Evolutionary conservation across 2,329 filamentous ascomycete species (phyloP).

Genomic region (Fusarium oligoseptatum): DNA sequence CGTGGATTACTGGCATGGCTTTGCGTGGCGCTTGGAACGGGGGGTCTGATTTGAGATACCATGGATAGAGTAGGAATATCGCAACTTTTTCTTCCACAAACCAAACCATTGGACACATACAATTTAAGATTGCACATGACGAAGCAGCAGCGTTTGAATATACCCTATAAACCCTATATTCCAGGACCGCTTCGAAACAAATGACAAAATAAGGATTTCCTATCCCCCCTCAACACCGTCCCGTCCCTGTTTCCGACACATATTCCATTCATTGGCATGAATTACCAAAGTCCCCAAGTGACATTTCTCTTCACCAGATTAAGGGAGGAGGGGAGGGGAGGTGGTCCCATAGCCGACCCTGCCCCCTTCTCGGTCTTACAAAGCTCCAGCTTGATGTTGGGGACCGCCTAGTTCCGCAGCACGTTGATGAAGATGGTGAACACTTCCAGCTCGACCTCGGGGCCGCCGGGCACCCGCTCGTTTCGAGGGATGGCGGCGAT

Average conservation of each 20-base stretch:
- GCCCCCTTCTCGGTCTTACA: constrained; percentile 4
- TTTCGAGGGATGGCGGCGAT: constrained; percentile 77
- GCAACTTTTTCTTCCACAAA: constrained; percentile 19
- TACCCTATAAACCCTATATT: constrained; percentile 19
- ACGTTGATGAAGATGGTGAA: constrained; percentile 82
- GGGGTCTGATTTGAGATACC: constrained; percentile 47
- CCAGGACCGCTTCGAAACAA: constrained; percentile 3
- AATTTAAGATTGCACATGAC: background rate
- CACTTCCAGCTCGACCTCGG: constrained; percentile 82
- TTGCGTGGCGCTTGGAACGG: constrained; percentile 45
- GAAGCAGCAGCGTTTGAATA: constrained; percentile 15
- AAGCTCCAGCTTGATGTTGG: constrained; percentile 13
- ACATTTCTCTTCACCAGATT: background rate
- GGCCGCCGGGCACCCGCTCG: constrained; percentile 67
- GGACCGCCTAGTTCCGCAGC: constrained; percentile 58
- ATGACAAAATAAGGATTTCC: constrained; percentile 3
- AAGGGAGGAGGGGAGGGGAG: background rate
- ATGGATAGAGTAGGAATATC: constrained; percentile 42
- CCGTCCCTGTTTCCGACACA: constrained; percentile 14
- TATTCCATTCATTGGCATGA: constrained; percentile 19
- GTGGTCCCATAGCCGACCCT: background rate
- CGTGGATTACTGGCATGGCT: constrained; percentile 30
- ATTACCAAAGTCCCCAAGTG: constrained; percentile 4
- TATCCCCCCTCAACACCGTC: constrained; percentile 29
- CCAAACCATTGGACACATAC: background rate